Evolutionary conservation across 352 stramenopile species (phyloP).

Genomic region (Phytophthora sp.): DNA sequence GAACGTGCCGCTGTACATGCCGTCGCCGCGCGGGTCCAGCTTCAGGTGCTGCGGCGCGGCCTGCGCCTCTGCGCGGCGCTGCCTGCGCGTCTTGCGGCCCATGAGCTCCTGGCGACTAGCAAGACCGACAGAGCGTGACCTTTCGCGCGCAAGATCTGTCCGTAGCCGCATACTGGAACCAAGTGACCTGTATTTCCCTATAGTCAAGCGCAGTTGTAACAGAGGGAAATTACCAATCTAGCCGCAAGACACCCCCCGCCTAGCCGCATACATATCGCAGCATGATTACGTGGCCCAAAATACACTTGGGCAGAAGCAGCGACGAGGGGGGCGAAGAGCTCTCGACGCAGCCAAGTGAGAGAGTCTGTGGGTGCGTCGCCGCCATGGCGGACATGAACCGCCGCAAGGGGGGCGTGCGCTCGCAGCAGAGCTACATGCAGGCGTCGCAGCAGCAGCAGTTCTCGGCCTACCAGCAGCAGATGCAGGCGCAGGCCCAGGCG

Average conservation of each 20-base stretch:
- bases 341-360: constrained; percentile 25
- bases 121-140: constrained; percentile 1
- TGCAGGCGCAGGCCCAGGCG: constrained; percentile 39
- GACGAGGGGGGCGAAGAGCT: constrained; percentile 26
- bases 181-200: no score
- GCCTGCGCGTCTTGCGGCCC: constrained; percentile 18
- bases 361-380: no score
- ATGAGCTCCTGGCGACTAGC: constrained; percentile 17
- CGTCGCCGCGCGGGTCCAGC: constrained; percentile 70
- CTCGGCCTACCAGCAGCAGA: constrained; percentile 46
- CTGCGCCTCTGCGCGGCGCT: neutral
- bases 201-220: no score
- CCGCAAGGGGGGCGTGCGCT: constrained; percentile 51
- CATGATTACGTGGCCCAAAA: constrained; percentile 14
- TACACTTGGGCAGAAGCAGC: neutral
- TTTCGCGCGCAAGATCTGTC: no score
- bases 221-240: no score
- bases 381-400: constrained; percentile 57
- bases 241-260: no score
- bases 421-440: constrained; percentile 52
- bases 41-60: constrained; percentile 44
- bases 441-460: constrained; percentile 35
- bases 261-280: constrained; percentile 17
- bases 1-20: constrained; percentile 85
- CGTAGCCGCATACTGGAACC: no score